These are phyloP conservation scores for Pulveroboletus sp. DNA, from an alignment of 768 basidiomycete genomes.

Conservation along the genomic window DNA sequence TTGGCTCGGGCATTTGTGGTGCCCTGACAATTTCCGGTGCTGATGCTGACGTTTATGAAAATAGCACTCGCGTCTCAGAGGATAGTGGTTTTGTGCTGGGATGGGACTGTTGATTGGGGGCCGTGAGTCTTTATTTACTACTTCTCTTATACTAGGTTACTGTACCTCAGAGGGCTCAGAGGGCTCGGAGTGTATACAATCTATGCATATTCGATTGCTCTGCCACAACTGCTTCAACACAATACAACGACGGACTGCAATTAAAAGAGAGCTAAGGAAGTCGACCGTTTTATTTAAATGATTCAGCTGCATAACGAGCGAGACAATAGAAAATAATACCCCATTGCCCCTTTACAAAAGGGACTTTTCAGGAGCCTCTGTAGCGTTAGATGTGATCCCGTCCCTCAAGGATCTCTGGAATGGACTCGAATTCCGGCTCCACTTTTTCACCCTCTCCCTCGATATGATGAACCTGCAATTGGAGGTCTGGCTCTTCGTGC, in stretches of 20 bases:
- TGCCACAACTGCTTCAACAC: not conserved
- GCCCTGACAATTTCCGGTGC: slow-evolving; percentile 28
- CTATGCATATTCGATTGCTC: not conserved
- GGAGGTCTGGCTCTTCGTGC: slow-evolving; percentile 34
- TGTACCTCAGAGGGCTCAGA: not conserved
- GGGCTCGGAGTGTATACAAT: slow-evolving; percentile 1
- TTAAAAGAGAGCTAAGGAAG: not conserved
- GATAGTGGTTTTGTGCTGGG: slow-evolving; percentile 54
- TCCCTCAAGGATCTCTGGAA: slow-evolving; percentile 13
- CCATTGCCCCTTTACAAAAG: not conserved
- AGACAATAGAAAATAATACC: not conserved
- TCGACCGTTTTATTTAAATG: too few relatives aligned
- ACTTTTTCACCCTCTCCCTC: slow-evolving; percentile 17
- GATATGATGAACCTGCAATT: not conserved
- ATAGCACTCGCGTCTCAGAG: slow-evolving; percentile 7
- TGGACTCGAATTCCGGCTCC: slow-evolving; percentile 10
- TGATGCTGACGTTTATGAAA: slow-evolving; percentile 11
- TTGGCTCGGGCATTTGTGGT: slow-evolving; percentile 66
- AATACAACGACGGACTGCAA: not conserved
- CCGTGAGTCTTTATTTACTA: not conserved
- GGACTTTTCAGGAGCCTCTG: not conserved
- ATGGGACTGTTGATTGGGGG: slow-evolving; percentile 61
- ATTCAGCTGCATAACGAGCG: not conserved
- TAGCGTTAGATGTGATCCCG: not conserved
- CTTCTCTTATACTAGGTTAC: not conserved